Evolutionary conservation across 2,329 filamentous ascomycete genomes (phyloP), one percentile per base, ranked within the genome.

Genomic region (Alternaria arborescens): DNA sequence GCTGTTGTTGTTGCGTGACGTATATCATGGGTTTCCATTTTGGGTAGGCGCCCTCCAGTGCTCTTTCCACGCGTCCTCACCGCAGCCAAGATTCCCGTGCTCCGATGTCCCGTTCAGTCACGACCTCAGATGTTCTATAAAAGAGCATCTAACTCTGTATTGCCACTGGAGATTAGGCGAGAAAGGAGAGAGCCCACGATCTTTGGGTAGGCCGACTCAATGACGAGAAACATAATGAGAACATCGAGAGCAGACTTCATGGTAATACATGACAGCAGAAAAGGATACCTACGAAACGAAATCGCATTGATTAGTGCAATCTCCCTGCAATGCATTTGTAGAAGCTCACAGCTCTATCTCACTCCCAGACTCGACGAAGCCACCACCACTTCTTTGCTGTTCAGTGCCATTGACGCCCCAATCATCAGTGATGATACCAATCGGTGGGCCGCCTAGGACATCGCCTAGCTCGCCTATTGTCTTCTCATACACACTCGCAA

Each of bases 381-480:
- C 61, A 18, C 64, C 54, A 5, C 58, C 58, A 41, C 41, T 50
- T 36, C 46, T 64, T 32, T 65, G 60, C 40, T 67, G 61, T 26
- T 57, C 60, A 10, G 44, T 51, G 12, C 58, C 55, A 3, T 61
- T 61, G n/a, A 52, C 20, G 24, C 32, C 43, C 70, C 67, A 77
- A 32, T 76, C 72, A 20, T 83, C 81, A 1, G 82, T 83, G 26
- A 82, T 78, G 48, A 84, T 81, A 2, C 82, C 82, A 66, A 84
- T 82, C 42, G 77, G 77, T 3, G 78, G 76, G 12, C 77, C 79
- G 20, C 86, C 89, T 28, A 95, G 78, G 11, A 86, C 83, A 70
- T 90, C 88, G 0, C 91, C 92, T 14, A 97, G 78, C 72, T 91
- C 85, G 40, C 92, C 85, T 66, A 97, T 86, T 0, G 92, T 95